Conservation (phyloP, 2,329 filamentous ascomycete genomes). For the Trichoderma atroviride region DNA sequence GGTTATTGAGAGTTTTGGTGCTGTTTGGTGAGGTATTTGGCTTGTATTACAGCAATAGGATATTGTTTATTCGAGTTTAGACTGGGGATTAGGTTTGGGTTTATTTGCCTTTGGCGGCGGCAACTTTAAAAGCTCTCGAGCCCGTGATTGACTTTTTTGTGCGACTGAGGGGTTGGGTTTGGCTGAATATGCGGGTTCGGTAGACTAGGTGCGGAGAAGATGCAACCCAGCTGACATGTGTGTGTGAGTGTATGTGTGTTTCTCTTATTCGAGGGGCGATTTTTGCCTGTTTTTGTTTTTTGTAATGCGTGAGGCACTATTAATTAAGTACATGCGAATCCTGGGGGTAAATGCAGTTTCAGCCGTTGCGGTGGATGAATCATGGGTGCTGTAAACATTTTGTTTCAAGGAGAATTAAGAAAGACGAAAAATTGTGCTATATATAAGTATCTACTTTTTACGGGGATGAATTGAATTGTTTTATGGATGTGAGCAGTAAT, state of each 20-base stretch:
- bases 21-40: too few species aligned
- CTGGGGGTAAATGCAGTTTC: neutral
- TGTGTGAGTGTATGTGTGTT: neutral
- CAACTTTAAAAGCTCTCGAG: neutral
- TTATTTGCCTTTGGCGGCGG: neutral
- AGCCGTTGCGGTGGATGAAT: neutral
- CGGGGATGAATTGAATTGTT: neutral
- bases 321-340: neutral
- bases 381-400: neutral
- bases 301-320: neutral
- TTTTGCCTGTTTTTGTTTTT: neutral
- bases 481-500: neutral
- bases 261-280: neutral
- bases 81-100: too few species aligned
- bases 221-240: slow-evolving; percentile 4
- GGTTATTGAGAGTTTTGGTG: neutral
- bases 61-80: too few species aligned
- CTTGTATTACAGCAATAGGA: too few species aligned
- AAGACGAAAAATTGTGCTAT: neutral
- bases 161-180: neutral
- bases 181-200: neutral
- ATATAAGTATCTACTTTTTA: neutral
- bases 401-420: neutral
- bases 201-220: slow-evolving; percentile 3
- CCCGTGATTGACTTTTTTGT: too few species aligned